A percentile compares a stretch with the other conserved stretches of the same genome.
Evolutionary conservation across 495 filamentous ascomycete species (phyloP).

Genomic region (Glarea lozoyensis): DNA sequence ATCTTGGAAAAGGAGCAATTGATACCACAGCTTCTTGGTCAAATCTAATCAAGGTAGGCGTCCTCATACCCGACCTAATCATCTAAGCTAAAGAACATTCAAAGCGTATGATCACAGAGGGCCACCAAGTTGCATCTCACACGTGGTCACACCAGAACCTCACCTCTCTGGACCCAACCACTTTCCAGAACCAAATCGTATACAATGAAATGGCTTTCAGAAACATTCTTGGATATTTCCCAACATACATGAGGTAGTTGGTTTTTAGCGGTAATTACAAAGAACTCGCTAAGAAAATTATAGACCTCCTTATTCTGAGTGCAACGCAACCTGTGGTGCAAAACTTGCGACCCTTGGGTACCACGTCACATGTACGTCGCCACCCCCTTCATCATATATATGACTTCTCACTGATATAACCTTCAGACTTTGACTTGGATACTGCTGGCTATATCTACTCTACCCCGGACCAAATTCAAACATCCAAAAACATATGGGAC

Average conservation of each 20-base stretch:
- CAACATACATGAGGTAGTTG: conserved; percentile 63
- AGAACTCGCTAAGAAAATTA: conserved; percentile 23
- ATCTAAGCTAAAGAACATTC: conserved; percentile 1
- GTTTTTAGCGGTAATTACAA: no score
- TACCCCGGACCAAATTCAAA: conserved; percentile 49
- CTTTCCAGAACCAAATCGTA: conserved; percentile 58
- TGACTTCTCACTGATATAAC: background rate
- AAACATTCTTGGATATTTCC: conserved; percentile 71
- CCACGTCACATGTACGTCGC: conserved; percentile 40
- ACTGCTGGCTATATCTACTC: conserved; percentile 70
- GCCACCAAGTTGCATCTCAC: conserved; percentile 81
- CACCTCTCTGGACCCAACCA: conserved; percentile 41
- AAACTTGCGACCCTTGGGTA: conserved; percentile 63
- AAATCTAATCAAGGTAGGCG: conserved; percentile 11
- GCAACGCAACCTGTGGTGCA: conserved; percentile 42
- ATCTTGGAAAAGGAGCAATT: conserved; percentile 26
- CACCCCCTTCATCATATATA: background rate
- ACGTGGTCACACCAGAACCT: conserved; percentile 79
- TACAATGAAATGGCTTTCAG: conserved; percentile 75
- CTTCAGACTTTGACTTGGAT: conserved; percentile 62
- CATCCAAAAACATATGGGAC: conserved; percentile 64
- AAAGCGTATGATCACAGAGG: conserved; percentile 55
- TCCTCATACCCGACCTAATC: background rate
- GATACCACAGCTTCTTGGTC: conserved; percentile 13
- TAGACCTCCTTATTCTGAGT: conserved; percentile 67